Conservation (phyloP, 2,329 filamentous ascomycete genomes). For the Cylindrodendrum hubeiense region DNA sequence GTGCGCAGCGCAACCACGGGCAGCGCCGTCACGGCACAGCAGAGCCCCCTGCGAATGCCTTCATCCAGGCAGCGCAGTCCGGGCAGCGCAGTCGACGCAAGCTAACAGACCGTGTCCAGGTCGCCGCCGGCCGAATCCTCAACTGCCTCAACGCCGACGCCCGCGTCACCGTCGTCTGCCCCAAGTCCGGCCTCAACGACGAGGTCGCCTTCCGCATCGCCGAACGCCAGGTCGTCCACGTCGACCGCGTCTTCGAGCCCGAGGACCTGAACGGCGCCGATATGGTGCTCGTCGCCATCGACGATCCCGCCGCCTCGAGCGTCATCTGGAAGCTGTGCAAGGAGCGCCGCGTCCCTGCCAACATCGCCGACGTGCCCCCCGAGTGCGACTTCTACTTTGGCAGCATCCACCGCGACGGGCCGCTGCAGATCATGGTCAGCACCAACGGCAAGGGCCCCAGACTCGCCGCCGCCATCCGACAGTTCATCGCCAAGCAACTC, state of each 20-base stretch:
- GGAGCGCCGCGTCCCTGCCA: slow-evolving; percentile 84
- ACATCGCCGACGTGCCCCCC: slow-evolving; percentile 95
- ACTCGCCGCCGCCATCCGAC: slow-evolving; percentile 86
- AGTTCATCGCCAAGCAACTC: slow-evolving; percentile 81
- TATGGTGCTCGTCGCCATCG: slow-evolving; percentile 94
- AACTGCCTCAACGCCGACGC: slow-evolving; percentile 97
- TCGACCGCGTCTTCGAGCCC: slow-evolving; percentile 87
- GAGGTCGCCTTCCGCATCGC: slow-evolving; percentile 88
- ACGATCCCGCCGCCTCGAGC: slow-evolving; percentile 92
- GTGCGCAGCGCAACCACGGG: too few relatives aligned
- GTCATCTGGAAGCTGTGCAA: slow-evolving; percentile 96
- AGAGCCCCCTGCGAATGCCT: neutral
- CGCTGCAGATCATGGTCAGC: slow-evolving; percentile 97
- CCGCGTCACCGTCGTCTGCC: slow-evolving; percentile 86
- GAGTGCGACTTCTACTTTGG: slow-evolving; percentile 99
- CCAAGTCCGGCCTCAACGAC: slow-evolving; percentile 82
- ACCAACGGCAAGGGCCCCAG: slow-evolving; percentile 97
- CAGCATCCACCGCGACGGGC: slow-evolving; percentile 93
- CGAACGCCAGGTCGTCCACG: slow-evolving; percentile 80
- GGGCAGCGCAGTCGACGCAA: too few relatives aligned
- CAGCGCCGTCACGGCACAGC: neutral
- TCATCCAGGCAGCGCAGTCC: neutral
- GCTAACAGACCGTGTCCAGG: slow-evolving; percentile 66
- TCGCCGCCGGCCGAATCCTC: slow-evolving; percentile 93
- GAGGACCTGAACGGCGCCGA: slow-evolving; percentile 84